Evolutionary conservation across 2,329 filamentous ascomycete genomes (phyloP), one percentile per base, ranked within the genome.

Genomic region (Escovopsis sp.): DNA sequence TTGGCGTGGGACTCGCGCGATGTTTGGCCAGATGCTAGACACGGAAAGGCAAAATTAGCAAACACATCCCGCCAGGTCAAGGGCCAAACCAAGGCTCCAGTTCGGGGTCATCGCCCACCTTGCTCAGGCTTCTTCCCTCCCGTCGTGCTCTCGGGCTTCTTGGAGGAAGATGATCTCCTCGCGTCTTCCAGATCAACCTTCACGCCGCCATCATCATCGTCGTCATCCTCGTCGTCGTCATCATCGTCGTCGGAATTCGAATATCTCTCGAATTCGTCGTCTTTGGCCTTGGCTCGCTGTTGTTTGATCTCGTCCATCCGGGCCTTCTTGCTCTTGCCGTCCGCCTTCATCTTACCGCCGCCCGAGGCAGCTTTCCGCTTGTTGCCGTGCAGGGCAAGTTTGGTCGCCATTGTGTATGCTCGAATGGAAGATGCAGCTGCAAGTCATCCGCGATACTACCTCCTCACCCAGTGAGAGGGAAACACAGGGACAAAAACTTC

Each of bases 1-100:
- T 94, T 94, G 34, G 78, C 76, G 56, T 96, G 90, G 16, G 86
- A 77, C 66, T 98, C 90, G 52, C 78, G 79, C 8, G 82, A 84
- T 39, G 68, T 82, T 56, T 73, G 63, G 6, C 16, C 41, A 36
- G 16, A 34, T 39, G 36, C 13, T 13, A 25, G 21, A 25, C 11
- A 25, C 11, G 21, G n/a, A n/a, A n/a, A n/a, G n/a, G 7, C 21
- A 11, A 25, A 9, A 9, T 25, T 10, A n/a, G 14, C 37, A 19
- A 38, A 35, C 3, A 38, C n/a, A 11, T 16, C 14, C 12, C 7
- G 12, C 28, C 25, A 17, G 31, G 15, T 29, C 17, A 35, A 32
- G 15, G 11, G 25, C 21, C 6, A 10, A 29, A 10, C 14, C 19
- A 34, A 5, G 12, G 16, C 23, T 15, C 16, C 27, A 27, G 51